Evolutionary conservation across 768 basidiomycete genomes (phyloP).

Genomic region (Obba rivulosa): DNA sequence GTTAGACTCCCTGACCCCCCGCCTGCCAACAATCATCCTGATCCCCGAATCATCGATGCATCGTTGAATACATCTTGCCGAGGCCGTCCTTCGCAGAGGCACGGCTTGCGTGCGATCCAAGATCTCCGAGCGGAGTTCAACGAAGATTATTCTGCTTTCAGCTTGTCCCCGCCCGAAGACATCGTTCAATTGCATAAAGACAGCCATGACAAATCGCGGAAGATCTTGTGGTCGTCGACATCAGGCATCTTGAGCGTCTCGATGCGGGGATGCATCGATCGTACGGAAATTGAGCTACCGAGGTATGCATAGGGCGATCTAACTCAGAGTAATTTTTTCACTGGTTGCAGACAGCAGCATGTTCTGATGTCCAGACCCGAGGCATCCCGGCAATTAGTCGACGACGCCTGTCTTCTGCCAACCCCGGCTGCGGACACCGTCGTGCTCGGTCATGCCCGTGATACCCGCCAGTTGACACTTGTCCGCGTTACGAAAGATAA

Average conservation of each 20-base stretch:
- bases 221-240: slow-evolving; percentile 23
- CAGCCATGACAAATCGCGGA: slow-evolving; percentile 35
- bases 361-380: slow-evolving; percentile 15
- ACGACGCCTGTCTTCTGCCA: slow-evolving; percentile 37
- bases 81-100: not conserved
- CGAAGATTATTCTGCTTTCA: not conserved
- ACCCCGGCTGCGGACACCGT: slow-evolving; percentile 21
- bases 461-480: slow-evolving; percentile 17
- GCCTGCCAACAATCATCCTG: not conserved
- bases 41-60: not conserved
- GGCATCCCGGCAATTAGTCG: slow-evolving; percentile 22
- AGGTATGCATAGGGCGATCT: not conserved
- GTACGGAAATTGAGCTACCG: not conserved
- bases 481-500: slow-evolving; percentile 1
- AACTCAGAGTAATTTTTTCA: not conserved
- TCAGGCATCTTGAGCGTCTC: slow-evolving; percentile 27
- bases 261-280: slow-evolving; percentile 34
- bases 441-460: slow-evolving; percentile 36
- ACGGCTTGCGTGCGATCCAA: no score
- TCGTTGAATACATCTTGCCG: not conserved
- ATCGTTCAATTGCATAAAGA: slow-evolving; percentile 12
- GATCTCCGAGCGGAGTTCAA: no score
- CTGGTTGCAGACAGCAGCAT: not conserved
- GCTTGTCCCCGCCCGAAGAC: not conserved
- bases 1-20: not conserved